Conservation (phyloP, 768 basidiomycete species). For the Hebeloma cylindrosporum region DNA sequence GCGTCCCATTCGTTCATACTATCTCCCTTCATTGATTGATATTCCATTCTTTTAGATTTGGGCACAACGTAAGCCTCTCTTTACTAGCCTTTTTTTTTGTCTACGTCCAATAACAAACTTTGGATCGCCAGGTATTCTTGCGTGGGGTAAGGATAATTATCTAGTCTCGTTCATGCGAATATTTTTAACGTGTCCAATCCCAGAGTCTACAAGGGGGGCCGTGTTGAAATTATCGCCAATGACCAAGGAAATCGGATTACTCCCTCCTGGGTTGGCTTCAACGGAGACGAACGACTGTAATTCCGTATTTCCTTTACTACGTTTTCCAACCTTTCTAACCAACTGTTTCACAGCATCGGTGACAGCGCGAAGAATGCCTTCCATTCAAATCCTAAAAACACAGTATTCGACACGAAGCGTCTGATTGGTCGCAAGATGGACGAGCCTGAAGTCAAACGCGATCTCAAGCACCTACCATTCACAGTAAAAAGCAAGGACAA, state of each 20-base stretch:
- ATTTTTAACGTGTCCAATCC: slow-evolving; percentile 23
- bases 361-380: slow-evolving; percentile 95
- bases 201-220: slow-evolving; percentile 50
- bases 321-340: slow-evolving; percentile 17
- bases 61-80: slow-evolving; percentile 62
- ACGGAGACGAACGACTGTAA: slow-evolving; percentile 79
- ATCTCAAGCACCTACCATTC: slow-evolving; percentile 89
- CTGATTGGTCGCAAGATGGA: slow-evolving; percentile 83
- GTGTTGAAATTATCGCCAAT: slow-evolving; percentile 81
- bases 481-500: slow-evolving; percentile 67
- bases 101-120: too few species aligned
- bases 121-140: slow-evolving; percentile 65
- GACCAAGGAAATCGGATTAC: slow-evolving; percentile 89
- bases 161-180: neutral
- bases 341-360: slow-evolving; percentile 51
- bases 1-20: slow-evolving; percentile 18
- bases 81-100: slow-evolving; percentile 9
- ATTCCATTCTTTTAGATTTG: slow-evolving; percentile 48
- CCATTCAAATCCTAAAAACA: slow-evolving; percentile 90
- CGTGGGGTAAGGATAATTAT: slow-evolving; percentile 30
- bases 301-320: slow-evolving; percentile 13
- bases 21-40: neutral
- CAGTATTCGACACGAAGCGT: slow-evolving; percentile 94
- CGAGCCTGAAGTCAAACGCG: slow-evolving; percentile 75
- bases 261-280: slow-evolving; percentile 90